These are phyloP conservation scores for Trichosporon sp. DNA, from an alignment of 1,284 basidiomycete species.

Conservation along the genomic window DNA sequence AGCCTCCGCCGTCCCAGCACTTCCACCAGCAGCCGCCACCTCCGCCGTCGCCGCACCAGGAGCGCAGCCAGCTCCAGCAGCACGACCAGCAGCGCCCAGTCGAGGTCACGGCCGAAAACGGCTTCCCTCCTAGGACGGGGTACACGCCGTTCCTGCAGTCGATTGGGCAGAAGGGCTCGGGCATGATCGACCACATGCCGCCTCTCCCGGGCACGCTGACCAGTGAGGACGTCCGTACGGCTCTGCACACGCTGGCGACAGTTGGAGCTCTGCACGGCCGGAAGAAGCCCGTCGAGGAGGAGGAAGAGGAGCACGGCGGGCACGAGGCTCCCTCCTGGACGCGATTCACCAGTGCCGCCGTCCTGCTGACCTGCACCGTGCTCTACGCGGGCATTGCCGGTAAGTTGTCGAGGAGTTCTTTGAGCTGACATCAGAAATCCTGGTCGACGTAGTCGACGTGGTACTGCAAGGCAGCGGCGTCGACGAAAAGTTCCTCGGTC, in stretches of 20 bases:
- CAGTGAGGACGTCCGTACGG: conserved; percentile 80
- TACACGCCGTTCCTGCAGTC: conserved; percentile 70
- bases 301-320: conserved; percentile 55
- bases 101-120: neutral
- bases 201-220: conserved; percentile 62
- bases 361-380: conserved; percentile 80
- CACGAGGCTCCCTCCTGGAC: conserved; percentile 98
- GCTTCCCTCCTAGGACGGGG: conserved; percentile 17
- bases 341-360: conserved; percentile 73
- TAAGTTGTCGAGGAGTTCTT: conserved; percentile 35
- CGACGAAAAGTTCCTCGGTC: conserved; percentile 94
- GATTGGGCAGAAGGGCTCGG: conserved; percentile 49
- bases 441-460: conserved; percentile 93
- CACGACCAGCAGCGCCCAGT: neutral
- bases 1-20: neutral
- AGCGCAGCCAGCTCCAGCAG: neutral
- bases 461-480: conserved; percentile 88
- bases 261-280: conserved; percentile 68
- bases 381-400: conserved; percentile 95
- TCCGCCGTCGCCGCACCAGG: neutral
- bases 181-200: neutral
- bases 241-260: conserved; percentile 75
- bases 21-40: neutral
- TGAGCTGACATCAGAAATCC: conserved; percentile 61
- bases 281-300: conserved; percentile 9